Evolutionary conservation across 1,284 basidiomycete genomes (phyloP).

Genomic region (Sutorius eximius): DNA sequence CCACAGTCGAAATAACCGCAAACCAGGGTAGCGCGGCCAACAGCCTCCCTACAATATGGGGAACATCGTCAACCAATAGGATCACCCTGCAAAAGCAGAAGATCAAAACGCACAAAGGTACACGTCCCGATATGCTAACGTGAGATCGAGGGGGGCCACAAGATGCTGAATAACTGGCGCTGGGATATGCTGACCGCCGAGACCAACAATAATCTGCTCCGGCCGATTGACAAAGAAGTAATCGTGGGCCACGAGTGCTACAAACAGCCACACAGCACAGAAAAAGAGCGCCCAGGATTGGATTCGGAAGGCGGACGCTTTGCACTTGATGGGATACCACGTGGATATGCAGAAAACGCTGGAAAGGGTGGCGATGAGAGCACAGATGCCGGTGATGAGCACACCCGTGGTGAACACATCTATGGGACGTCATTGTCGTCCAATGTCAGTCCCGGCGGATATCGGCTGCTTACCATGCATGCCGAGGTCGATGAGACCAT

Average conservation of each 20-base stretch:
- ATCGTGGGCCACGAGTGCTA: conserved; percentile 52
- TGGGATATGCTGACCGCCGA: conserved; percentile 42
- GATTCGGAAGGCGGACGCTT: conserved; percentile 30
- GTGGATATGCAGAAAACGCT: conserved; percentile 36
- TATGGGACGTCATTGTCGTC: conserved; percentile 17
- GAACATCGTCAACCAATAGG: not conserved
- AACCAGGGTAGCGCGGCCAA: conserved; percentile 53
- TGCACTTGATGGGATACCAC: conserved; percentile 25
- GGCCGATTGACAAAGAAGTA: conserved; percentile 49
- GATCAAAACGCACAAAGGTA: conserved; percentile 41
- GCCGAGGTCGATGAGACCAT: conserved; percentile 34
- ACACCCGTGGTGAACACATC: conserved; percentile 49
- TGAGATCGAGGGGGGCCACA: conserved; percentile 42
- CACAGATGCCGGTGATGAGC: conserved; percentile 46
- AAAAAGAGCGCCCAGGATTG: conserved; percentile 46
- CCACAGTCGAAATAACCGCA: conserved; percentile 42
- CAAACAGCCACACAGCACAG: conserved; percentile 52
- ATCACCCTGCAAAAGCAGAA: not conserved
- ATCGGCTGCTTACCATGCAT: conserved; percentile 24
- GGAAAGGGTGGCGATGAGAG: conserved; percentile 43
- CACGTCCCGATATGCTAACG: conserved; percentile 48
- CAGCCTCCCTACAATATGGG: conserved; percentile 39
- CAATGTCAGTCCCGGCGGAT: not conserved
- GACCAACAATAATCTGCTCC: conserved; percentile 46
- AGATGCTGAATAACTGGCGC: conserved; percentile 39